Evolutionary conservation across 345 rosid genomes (phyloP).

Genomic region (Brassica incana): DNA sequence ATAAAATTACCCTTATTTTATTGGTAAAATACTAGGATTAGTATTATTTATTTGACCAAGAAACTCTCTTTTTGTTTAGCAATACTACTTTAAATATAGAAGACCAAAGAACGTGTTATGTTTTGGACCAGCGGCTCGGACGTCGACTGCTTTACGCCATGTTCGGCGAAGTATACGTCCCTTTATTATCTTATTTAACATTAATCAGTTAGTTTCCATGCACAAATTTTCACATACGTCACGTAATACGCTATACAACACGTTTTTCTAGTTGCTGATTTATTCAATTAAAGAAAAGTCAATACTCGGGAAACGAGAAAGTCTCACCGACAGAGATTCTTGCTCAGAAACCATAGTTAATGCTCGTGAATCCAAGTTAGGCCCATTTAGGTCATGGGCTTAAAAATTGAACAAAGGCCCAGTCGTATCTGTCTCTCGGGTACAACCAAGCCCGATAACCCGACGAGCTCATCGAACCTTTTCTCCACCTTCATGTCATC

Average conservation of each 20-base stretch:
- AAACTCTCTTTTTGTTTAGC: not conserved
- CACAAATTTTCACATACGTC: not conserved
- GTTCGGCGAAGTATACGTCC: conserved; percentile 12
- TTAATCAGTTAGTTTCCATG: not conserved
- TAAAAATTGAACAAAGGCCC: not conserved
- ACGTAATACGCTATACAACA: not conserved
- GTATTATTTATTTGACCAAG: not conserved
- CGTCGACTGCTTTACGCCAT: conserved; percentile 17
- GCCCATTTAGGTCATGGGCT: not conserved
- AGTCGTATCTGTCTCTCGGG: not conserved
- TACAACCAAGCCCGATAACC: conserved; percentile 16
- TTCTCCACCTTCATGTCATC: not conserved
- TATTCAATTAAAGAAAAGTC: not conserved
- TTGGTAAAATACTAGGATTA: not conserved
- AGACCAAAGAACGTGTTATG: conserved; percentile 31
- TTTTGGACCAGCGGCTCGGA: conserved; percentile 14
- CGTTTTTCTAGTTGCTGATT: not conserved
- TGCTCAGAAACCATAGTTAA: too few relatives aligned
- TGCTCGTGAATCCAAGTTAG: not conserved
- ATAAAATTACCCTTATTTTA: too few relatives aligned
- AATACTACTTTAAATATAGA: not conserved
- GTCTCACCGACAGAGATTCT: too few relatives aligned
- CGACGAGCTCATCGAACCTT: conserved; percentile 2
- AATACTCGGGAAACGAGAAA: not conserved
- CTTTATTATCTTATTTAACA: not conserved